Evolutionary conservation across 139 green algal genomes (phyloP), one percentile per base, ranked within the genome.

Genomic region (Chloropicon primus): DNA sequence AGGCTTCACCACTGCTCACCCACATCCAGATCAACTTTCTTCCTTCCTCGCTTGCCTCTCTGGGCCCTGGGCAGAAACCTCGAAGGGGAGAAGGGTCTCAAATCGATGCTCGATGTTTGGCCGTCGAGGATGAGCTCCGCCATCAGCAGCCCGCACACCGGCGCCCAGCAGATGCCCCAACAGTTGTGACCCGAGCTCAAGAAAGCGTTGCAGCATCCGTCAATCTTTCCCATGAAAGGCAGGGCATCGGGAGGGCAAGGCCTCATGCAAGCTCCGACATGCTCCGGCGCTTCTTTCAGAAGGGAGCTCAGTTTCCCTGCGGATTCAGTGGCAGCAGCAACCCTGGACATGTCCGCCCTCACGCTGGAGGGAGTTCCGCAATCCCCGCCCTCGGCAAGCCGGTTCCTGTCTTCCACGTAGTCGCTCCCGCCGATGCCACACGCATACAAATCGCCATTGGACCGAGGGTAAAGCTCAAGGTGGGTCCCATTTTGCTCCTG

Each of bases 161-260:
- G 84, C 1, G 53, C 79, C 71, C 83, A 85, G 3, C 84, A 23
- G 77, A 88, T 88, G 24, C 84, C 84, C 84, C 84, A 88, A 72
- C 84, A 88, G 74, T 80, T 86, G 29, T 86, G 82, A 53, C 76
- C 84, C 25, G 74, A 76, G 1, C 72, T 80, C 21, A 86, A 41
- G 71, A 82, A 86, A 1, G 74, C 76, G 26, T 74, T 74, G 21
- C 78, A 72, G 21, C 81, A 24, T 0, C 54, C 77, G 0, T 79
- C 77, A 24, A 88, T 72, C 2, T 27, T 1, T 0, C 84, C 84
- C 25, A 88, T 84, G 22, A 85, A 24, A 25, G 84, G 84, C 3
- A 84, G 25, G n/a, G 71, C 82, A 71, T 88, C 84, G n/a, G 80
- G 73, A 3, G 80, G n/a, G 79, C 79, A 83, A 3, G 79, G 79